Conservation (phyloP, 306 rosid genomes). For the Ochetophila trinervis region DNA sequence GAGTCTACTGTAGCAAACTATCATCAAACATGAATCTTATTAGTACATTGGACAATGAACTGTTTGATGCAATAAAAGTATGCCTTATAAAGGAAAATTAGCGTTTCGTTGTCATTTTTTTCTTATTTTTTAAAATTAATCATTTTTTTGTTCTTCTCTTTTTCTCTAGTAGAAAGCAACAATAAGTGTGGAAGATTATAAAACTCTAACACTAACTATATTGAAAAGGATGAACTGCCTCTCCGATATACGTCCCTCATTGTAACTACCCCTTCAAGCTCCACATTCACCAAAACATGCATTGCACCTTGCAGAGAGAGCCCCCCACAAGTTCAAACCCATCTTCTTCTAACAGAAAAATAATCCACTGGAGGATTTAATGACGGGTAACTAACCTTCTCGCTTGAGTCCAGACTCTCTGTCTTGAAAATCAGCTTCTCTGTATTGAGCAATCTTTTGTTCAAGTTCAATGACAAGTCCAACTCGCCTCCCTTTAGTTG, state of each 20-base stretch:
- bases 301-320: slow-evolving; percentile 37
- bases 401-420: slow-evolving; percentile 2
- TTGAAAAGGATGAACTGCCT: slow-evolving; percentile 62
- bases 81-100: background rate
- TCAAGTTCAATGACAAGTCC: slow-evolving; percentile 28
- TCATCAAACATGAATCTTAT: background rate
- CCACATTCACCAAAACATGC: slow-evolving; percentile 54
- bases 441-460: slow-evolving; percentile 79
- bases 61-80: background rate
- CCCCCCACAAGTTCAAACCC: background rate
- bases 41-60: background rate
- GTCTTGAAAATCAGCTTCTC: slow-evolving; percentile 80
- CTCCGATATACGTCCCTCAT: slow-evolving; percentile 51
- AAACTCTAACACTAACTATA: slow-evolving; percentile 50
- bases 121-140: no score
- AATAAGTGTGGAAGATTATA: background rate
- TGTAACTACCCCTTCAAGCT: slow-evolving; percentile 84
- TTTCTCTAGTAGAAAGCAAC: no score
- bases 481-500: slow-evolving; percentile 54
- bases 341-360: slow-evolving; percentile 7
- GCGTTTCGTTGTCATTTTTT: no score
- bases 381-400: slow-evolving; percentile 24
- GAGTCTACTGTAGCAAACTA: slow-evolving; percentile 53
- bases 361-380: slow-evolving; percentile 1
- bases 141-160: no score